Evolutionary conservation across 2,329 filamentous ascomycete genomes (phyloP).

Genomic region (Diplodia scrobiculata): DNA sequence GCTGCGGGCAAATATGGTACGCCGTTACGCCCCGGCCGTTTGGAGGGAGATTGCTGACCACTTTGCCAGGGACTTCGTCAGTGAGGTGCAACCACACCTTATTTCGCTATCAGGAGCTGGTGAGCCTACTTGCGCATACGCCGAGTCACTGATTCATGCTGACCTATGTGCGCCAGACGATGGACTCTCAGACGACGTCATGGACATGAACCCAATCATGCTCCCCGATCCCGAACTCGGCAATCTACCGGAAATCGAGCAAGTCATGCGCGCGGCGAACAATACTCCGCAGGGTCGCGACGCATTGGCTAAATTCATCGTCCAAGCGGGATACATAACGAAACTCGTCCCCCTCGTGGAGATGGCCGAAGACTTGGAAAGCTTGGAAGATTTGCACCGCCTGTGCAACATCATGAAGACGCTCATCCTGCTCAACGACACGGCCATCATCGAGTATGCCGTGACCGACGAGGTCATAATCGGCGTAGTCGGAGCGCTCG

Average conservation of each 20-base stretch:
- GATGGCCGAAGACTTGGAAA: conserved; percentile 89
- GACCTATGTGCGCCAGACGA: conserved; percentile 62
- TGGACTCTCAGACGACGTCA: conserved; percentile 79
- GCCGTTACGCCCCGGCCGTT: conserved; percentile 34
- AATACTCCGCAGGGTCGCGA: conserved; percentile 76
- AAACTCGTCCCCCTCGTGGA: conserved; percentile 84
- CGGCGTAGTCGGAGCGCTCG: conserved; percentile 90
- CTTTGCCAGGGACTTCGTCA: conserved; percentile 80
- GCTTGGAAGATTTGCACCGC: conserved; percentile 79
- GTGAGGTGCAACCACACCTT: conserved; percentile 76
- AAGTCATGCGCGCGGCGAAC: conserved; percentile 77
- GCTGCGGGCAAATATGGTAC: conserved; percentile 89
- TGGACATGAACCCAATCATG: conserved; percentile 64
- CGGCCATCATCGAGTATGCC: conserved; percentile 87
- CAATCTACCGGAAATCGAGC: conserved; percentile 81
- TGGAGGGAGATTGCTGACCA: not conserved
- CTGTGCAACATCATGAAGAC: conserved; percentile 98
- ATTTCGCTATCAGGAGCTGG: conserved; percentile 63
- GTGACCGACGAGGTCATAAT: conserved; percentile 87
- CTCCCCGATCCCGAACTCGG: conserved; percentile 79
- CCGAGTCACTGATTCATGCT: conserved; percentile 21
- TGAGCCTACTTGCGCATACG: conserved; percentile 45
- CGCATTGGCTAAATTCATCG: conserved; percentile 81
- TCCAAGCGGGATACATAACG: conserved; percentile 80
- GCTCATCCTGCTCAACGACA: conserved; percentile 92